Evolutionary conservation across 805 yeast genomes (phyloP), one percentile per base, ranked within the genome.

Genomic region (Nakazawaea peltata): DNA sequence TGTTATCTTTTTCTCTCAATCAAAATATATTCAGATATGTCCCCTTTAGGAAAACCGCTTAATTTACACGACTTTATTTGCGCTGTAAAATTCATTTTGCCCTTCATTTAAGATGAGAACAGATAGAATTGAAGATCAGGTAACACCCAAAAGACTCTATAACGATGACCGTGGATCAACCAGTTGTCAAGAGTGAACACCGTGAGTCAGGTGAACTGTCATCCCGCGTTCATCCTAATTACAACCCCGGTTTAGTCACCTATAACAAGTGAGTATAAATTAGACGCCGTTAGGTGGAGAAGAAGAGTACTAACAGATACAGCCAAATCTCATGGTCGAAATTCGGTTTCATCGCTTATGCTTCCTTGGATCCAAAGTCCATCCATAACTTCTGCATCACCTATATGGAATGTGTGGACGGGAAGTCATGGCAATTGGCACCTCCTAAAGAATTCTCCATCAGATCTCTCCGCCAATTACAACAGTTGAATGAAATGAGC

Each of bases 341-440:
- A 44, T 81, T 78, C 44, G 96, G 96, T 11, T 74, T 85, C 45
- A 70, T 88, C 22, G 94, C 95, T 1, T 85, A 80, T 46, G 59
- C 75, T 26, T 55, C 55, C 31, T 46, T 53, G 37, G 46, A 53
- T 38, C 59, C 18, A 41, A 58, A 51, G 37, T 60, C 56, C 42
- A 62, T 52, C 47, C 51, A 40, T 40, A 67, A 67, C 41, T 49
- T 85, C 16, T 59, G 63, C 32, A 57, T 84, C 40, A 78, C 94
- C 0, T 77, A 80, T 54, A 49, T 86, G 39, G 88, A 80, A 46
- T 76, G 86, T 40, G 56, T 73, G 11, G 80, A 84, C 51, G 97
- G 96, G 1, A 65, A 67, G 23, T 57, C 67, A 30, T 90, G 97
- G 97, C 76, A 77, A 44, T 62, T 87, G 41, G 83, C 87, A 1